Evolutionary conservation across 1,284 basidiomycete genomes (phyloP).

Genomic region (Xerocomus alliaceus): DNA sequence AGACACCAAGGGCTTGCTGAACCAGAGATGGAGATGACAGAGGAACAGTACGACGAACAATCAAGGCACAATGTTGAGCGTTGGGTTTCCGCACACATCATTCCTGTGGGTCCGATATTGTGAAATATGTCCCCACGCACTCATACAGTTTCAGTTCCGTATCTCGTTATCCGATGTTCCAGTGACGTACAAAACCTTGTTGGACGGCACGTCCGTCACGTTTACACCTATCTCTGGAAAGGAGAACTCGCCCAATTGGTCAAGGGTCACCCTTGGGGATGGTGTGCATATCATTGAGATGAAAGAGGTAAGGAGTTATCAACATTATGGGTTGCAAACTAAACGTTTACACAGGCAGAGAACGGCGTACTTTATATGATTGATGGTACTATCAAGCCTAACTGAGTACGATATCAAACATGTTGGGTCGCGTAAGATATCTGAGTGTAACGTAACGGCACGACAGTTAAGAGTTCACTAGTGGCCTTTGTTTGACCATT

Average conservation of each 20-base stretch:
- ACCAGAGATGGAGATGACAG: constrained; percentile 59
- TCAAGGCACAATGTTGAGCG: constrained; percentile 69
- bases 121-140: not conserved
- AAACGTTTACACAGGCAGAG: constrained; percentile 53
- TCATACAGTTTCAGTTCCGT: constrained; percentile 31
- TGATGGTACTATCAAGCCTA: constrained; percentile 61
- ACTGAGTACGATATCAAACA: constrained; percentile 9
- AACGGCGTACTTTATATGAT: constrained; percentile 77
- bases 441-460: not conserved
- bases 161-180: constrained; percentile 39
- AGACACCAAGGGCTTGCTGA: constrained; percentile 65
- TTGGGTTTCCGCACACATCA: constrained; percentile 77
- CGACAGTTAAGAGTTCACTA: not conserved
- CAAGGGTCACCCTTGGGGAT: constrained; percentile 59
- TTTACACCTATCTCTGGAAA: constrained; percentile 52
- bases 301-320: constrained; percentile 43
- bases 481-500: not conserved
- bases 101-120: constrained; percentile 58
- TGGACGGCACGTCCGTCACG: constrained; percentile 59
- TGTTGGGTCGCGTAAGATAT: not conserved
- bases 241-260: constrained; percentile 58
- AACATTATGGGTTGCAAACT: constrained; percentile 2
- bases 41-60: constrained; percentile 64
- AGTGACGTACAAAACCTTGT: constrained; percentile 54
- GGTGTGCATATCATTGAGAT: constrained; percentile 58